Evolutionary conservation across 345 rosid species (phyloP).

Genomic region (Luvunga scandens): DNA sequence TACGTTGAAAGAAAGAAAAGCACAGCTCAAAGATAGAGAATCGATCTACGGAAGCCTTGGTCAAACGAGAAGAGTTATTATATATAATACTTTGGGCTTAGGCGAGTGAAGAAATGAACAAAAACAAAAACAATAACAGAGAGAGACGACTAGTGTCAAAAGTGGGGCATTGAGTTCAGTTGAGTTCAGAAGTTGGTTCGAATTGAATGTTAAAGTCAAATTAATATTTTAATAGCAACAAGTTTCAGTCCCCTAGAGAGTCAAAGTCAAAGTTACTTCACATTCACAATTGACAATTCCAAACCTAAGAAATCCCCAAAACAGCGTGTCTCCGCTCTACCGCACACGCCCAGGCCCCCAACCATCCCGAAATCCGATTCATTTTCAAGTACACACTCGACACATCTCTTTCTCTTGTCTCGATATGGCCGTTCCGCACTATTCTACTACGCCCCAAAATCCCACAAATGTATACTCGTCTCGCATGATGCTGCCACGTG

Average conservation of each 20-base stretch:
- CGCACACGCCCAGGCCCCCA: no score
- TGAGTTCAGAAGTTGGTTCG: neutral
- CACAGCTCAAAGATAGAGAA: neutral
- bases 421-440: neutral
- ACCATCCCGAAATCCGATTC: no score
- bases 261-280: conserved; percentile 3
- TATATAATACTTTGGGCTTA: neutral
- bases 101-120: neutral
- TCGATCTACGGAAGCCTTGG: neutral
- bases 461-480: conserved; percentile 70
- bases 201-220: neutral
- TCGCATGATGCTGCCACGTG: conserved; percentile 72
- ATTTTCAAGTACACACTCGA: neutral
- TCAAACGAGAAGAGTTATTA: neutral
- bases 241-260: neutral
- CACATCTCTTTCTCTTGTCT: conserved; percentile 20
- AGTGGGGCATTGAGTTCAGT: neutral
- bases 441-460: conserved; percentile 60
- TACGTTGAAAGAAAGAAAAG: neutral
- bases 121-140: neutral
- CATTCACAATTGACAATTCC: neutral
- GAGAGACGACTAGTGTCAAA: neutral
- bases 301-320: conserved; percentile 16
- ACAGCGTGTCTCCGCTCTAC: conserved; percentile 8
- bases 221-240: neutral